These are phyloP conservation scores for Kodamaea anthophila DNA, from an alignment of 1,139 yeast genomes.

Conservation along the genomic window DNA sequence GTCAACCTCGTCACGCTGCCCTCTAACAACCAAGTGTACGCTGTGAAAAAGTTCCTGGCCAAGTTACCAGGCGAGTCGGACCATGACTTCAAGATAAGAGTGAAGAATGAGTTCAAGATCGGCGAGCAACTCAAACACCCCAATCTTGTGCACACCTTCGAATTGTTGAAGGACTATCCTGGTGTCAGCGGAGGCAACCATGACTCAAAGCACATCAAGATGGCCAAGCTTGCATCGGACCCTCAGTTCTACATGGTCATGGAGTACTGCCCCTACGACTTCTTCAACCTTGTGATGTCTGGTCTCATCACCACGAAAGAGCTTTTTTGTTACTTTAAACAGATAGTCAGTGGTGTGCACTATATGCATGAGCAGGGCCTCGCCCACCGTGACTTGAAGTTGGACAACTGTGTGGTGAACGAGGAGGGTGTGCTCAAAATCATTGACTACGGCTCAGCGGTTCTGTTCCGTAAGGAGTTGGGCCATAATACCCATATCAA, in stretches of 20 bases:
- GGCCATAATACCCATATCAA: constrained; percentile 7
- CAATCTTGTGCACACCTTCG: constrained; percentile 60
- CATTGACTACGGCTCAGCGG: constrained; percentile 76
- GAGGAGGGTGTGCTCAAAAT: constrained; percentile 56
- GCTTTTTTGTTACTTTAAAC: constrained; percentile 62
- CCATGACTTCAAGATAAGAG: constrained; percentile 52
- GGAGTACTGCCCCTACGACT: constrained; percentile 74
- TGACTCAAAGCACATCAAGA: constrained; percentile 5
- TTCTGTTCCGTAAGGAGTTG: constrained; percentile 44
- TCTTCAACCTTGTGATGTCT: constrained; percentile 72
- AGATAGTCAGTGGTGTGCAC: constrained; percentile 53
- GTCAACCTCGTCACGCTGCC: constrained; percentile 54
- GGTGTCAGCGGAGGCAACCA: constrained; percentile 1
- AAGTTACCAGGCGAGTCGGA: constrained; percentile 48
- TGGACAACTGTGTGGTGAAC: constrained; percentile 73
- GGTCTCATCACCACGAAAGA: constrained; percentile 57
- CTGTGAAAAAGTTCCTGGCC: constrained; percentile 63
- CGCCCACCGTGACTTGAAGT: constrained; percentile 71
- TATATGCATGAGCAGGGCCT: constrained; percentile 63
- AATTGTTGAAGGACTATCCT: constrained; percentile 46
- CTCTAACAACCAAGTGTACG: constrained; percentile 36
- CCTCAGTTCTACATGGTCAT: constrained; percentile 55
- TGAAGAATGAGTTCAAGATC: constrained; percentile 59
- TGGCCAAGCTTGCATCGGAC: constrained; percentile 19
- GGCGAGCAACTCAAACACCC: constrained; percentile 58